Evolutionary conservation across 1,284 basidiomycete genomes (phyloP).

Genomic region (Earliella scabrosa): DNA sequence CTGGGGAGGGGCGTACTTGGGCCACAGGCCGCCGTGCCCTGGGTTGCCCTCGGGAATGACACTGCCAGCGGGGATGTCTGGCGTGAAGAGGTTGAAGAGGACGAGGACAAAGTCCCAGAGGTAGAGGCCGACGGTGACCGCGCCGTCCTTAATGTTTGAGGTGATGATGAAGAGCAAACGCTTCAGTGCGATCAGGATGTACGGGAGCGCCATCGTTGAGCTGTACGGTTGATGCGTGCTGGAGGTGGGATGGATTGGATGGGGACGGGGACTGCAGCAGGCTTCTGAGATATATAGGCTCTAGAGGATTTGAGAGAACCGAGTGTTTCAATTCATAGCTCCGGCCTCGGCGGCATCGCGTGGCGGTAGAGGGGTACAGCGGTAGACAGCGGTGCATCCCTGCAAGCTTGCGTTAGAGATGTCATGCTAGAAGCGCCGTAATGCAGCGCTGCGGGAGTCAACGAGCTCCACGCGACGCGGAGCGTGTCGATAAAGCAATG

Average conservation of each 20-base stretch:
- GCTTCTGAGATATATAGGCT: too few species aligned
- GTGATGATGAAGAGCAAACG: slow-evolving; percentile 19
- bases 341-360: not conserved
- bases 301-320: too few species aligned
- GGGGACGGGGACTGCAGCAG: not conserved
- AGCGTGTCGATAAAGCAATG: too few species aligned
- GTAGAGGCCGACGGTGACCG: slow-evolving; percentile 19
- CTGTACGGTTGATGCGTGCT: too few species aligned
- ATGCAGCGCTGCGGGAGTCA: too few species aligned
- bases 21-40: slow-evolving; percentile 69
- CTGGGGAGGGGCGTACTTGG: slow-evolving; percentile 57
- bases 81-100: slow-evolving; percentile 56
- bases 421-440: not conserved
- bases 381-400: not conserved
- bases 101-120: slow-evolving; percentile 51
- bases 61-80: slow-evolving; percentile 49
- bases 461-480: too few species aligned
- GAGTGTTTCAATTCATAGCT: not conserved
- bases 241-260: slow-evolving; percentile 29
- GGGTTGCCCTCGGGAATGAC: slow-evolving; percentile 60
- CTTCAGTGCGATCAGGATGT: slow-evolving; percentile 18
- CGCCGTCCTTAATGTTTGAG: slow-evolving; percentile 11
- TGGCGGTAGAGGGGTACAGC: not conserved
- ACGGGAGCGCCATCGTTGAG: not conserved
- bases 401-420: not conserved